Evolutionary conservation across 805 yeast genomes (phyloP).

Genomic region (Nakazawaea anatomiae): DNA sequence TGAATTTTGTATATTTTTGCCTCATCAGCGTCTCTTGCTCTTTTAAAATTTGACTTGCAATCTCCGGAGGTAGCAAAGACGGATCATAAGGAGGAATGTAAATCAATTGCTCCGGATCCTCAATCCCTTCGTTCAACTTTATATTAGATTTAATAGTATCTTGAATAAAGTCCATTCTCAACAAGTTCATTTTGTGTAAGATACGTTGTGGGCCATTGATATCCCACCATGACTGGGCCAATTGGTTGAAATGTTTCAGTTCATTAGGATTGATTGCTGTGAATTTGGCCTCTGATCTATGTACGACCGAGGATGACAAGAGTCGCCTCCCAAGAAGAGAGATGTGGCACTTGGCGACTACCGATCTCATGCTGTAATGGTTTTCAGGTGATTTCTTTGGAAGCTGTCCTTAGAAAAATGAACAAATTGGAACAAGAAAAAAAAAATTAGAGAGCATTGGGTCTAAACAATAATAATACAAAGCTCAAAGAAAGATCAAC

Average conservation of each 20-base stretch:
- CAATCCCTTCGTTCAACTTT: constrained; percentile 33
- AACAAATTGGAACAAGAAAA: no score
- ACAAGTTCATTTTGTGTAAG: constrained; percentile 87
- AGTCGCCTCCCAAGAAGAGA: not conserved
- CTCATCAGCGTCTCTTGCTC: constrained; percentile 47
- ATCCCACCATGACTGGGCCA: constrained; percentile 99
- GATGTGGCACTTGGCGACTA: not conserved
- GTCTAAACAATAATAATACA: no score
- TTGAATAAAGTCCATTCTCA: constrained; percentile 82
- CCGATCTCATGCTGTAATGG: not conserved
- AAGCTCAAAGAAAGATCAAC: not conserved
- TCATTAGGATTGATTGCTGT: constrained; percentile 54
- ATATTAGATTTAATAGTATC: constrained; percentile 45
- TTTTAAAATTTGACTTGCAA: constrained; percentile 37
- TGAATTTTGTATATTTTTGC: constrained; percentile 26
- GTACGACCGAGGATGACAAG: not conserved
- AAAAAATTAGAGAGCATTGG: no score
- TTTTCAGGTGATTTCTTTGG: not conserved
- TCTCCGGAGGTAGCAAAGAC: constrained; percentile 56
- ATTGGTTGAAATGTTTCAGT: constrained; percentile 70
- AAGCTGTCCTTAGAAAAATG: no score
- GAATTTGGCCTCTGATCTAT: not conserved
- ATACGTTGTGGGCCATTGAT: constrained; percentile 88
- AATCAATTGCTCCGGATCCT: constrained; percentile 38
- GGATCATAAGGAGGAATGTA: constrained; percentile 74